Conservation (phyloP, 371 early-diverging fungal genomes). For the Blakeslea trispora region DNA sequence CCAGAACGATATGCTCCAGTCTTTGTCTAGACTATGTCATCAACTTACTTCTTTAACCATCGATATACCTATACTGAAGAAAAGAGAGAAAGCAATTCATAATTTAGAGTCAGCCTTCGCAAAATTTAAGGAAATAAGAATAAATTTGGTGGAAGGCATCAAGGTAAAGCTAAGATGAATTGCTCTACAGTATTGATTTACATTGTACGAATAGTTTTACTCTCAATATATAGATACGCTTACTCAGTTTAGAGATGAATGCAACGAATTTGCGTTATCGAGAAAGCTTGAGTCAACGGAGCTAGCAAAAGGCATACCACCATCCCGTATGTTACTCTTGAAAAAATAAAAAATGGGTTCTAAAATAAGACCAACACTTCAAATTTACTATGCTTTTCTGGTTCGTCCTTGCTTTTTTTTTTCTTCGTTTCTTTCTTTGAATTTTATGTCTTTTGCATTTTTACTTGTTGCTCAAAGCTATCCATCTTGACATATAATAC, state of each 20-base stretch:
- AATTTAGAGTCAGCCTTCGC: constrained; percentile 70
- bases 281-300: constrained; percentile 73
- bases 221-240: constrained; percentile 67
- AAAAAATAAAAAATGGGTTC: constrained; percentile 8
- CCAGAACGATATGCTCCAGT: constrained; percentile 62
- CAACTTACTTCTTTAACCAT: constrained; percentile 46
- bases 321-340: constrained; percentile 7
- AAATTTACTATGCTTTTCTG: no score
- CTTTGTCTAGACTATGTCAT: constrained; percentile 60
- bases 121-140: constrained; percentile 65
- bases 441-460: no score
- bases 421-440: no score
- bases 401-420: no score
- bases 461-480: no score
- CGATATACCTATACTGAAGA: constrained; percentile 46
- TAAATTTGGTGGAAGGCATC: constrained; percentile 70
- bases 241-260: constrained; percentile 58
- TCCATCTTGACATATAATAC: no score
- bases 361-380: background rate
- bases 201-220: constrained; percentile 59
- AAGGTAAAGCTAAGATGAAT: constrained; percentile 29
- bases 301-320: constrained; percentile 37
- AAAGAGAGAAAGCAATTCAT: constrained; percentile 67
- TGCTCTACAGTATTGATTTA: background rate
- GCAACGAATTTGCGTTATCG: constrained; percentile 70